Evolutionary conservation across 164 flowering plant genomes (phyloP).

Genomic region (Stephania cephalantha): DNA sequence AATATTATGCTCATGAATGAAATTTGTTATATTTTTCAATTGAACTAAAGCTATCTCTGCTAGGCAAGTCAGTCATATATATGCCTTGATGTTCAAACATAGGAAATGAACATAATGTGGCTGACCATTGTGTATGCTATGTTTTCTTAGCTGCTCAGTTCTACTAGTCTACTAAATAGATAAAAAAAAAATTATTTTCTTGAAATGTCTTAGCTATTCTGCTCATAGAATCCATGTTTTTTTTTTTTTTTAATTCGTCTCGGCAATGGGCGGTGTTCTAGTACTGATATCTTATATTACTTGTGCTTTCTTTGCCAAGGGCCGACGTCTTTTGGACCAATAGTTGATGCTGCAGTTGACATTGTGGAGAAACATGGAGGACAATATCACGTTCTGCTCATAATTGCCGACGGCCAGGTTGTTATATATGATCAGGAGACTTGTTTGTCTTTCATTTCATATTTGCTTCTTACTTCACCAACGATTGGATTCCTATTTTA

Average conservation of each 20-base stretch:
- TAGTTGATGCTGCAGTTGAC: conserved; percentile 64
- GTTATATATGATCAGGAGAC: background rate
- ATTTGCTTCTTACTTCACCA: background rate
- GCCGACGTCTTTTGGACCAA: conserved; percentile 75
- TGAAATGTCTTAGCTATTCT: background rate
- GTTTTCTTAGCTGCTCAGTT: background rate
- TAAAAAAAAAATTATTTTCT: background rate
- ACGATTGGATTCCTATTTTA: conserved; percentile 3
- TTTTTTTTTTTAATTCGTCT: background rate
- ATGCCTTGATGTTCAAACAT: background rate
- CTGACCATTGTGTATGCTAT: background rate
- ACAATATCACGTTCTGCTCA: conserved; percentile 64
- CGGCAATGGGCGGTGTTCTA: background rate
- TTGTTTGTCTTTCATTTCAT: background rate
- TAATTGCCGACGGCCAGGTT: conserved; percentile 80
- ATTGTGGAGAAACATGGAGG: conserved; percentile 68
- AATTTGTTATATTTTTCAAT: no score
- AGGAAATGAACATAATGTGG: background rate
- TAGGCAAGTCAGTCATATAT: background rate
- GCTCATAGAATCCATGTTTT: background rate
- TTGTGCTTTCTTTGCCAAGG: conserved; percentile 31
- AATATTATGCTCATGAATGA: no score
- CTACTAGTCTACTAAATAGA: background rate
- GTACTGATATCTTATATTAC: background rate
- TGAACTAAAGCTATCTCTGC: no score